Evolutionary conservation across 2,329 filamentous ascomycete genomes (phyloP).

Genomic region (Xylariales sp.): DNA sequence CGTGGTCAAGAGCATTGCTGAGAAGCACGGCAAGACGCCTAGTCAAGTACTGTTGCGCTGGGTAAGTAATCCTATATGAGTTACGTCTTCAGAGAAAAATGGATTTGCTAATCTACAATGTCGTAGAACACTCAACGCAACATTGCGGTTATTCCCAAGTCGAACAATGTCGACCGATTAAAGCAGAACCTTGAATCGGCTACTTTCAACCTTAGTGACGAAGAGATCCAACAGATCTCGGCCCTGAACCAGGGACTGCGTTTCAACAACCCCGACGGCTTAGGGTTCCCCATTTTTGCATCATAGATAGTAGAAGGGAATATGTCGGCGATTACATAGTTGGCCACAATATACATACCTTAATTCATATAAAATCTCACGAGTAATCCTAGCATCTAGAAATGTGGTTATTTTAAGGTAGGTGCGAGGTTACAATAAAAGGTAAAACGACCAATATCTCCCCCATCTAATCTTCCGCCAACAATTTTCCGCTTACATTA

Average conservation of each 20-base stretch:
- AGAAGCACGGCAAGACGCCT: conserved; percentile 67
- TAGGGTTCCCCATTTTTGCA: conserved; percentile 48
- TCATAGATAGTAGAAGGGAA: conserved; percentile 39
- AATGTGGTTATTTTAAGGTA: not conserved
- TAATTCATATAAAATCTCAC: not conserved
- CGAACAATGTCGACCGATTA: conserved; percentile 63
- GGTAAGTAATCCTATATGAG: conserved; percentile 49
- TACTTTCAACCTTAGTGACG: conserved; percentile 62
- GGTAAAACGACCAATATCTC: no score
- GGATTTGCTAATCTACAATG: not conserved
- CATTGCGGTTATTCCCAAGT: conserved; percentile 72
- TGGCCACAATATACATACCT: not conserved
- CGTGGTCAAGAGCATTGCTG: conserved; percentile 64
- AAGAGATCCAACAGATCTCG: conserved; percentile 67
- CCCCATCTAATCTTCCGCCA: no score
- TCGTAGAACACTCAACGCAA: conserved; percentile 64
- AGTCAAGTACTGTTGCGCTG: conserved; percentile 74
- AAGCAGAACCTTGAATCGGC: conserved; percentile 66
- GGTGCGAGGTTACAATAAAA: no score
- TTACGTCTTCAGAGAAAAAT: no score
- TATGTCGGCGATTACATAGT: not conserved
- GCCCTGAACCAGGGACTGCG: conserved; percentile 62
- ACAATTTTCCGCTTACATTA: no score
- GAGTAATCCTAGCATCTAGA: not conserved
- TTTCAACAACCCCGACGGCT: conserved; percentile 65